Conservation (phyloP, 2,329 filamentous ascomycete species). For the Aspergillus pseudoterreus region DNA sequence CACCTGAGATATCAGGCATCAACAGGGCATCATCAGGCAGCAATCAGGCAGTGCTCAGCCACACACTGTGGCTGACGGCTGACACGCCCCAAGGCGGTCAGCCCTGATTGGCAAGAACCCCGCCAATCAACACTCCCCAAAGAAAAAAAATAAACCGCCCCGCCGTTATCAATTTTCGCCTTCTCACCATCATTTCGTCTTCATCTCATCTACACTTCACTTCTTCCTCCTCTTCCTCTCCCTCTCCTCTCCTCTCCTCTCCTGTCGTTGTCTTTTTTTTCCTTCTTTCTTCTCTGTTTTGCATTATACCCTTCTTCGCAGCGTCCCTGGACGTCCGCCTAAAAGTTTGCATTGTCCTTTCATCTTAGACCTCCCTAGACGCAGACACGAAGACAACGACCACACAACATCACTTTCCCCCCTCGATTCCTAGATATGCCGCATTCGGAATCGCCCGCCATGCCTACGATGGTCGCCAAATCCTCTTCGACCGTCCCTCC, state of each 20-base stretch:
- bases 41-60: neutral
- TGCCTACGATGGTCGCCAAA: conserved; percentile 49
- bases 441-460: conserved; percentile 40
- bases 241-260: conserved; percentile 3
- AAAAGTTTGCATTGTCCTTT: neutral
- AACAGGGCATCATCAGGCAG: conserved; percentile 2
- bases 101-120: conserved; percentile 1
- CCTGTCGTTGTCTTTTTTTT: conserved; percentile 1
- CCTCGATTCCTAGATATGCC: conserved; percentile 36
- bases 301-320: conserved; percentile 7
- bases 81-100: conserved; percentile 7
- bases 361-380: neutral
- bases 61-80: neutral
- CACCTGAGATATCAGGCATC: neutral
- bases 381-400: no score
- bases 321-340: neutral
- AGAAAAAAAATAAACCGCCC: conserved; percentile 10
- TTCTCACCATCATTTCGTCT: neutral
- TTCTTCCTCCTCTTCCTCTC: neutral
- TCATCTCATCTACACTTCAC: conserved; percentile 1
- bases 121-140: conserved; percentile 3
- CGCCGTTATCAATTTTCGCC: conserved; percentile 8
- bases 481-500: conserved; percentile 49
- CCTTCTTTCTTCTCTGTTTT: conserved; percentile 1
- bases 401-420: neutral